These are phyloP conservation scores for Trichocladium uniseriatum DNA, from an alignment of 495 filamentous ascomycete genomes.

Conservation along the genomic window DNA sequence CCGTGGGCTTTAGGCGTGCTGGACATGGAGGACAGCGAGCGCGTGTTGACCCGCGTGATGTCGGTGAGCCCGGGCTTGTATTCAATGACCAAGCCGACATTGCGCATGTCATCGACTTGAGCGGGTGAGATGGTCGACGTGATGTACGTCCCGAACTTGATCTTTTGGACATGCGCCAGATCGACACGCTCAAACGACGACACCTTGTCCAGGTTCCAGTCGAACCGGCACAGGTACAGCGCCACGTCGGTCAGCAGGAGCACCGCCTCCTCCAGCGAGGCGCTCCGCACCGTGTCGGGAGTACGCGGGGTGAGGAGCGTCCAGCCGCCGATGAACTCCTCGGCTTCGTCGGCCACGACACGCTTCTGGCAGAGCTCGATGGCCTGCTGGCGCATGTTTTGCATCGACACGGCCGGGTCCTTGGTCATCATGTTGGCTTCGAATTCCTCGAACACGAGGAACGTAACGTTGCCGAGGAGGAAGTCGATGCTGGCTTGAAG, in stretches of 20 bases:
- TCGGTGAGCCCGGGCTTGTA: constrained; percentile 61
- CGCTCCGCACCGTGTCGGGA: constrained; percentile 56
- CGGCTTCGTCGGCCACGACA: constrained; percentile 69
- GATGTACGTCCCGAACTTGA: constrained; percentile 79
- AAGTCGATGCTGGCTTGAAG: constrained; percentile 91
- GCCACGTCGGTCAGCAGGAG: constrained; percentile 77
- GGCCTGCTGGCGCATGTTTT: constrained; percentile 73
- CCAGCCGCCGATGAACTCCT: constrained; percentile 82
- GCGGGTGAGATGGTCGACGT: constrained; percentile 68
- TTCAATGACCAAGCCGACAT: constrained; percentile 71
- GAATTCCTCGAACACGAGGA: constrained; percentile 80
- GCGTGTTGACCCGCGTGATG: constrained; percentile 69
- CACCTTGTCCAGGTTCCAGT: constrained; percentile 90
- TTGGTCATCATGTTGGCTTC: constrained; percentile 77
- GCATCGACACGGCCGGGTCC: constrained; percentile 78
- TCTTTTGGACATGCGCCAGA: constrained; percentile 55
- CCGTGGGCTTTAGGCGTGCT: constrained; percentile 16
- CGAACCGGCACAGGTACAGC: constrained; percentile 79
- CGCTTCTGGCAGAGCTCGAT: constrained; percentile 80
- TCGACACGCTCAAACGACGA: constrained; percentile 81
- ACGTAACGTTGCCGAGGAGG: constrained; percentile 78
- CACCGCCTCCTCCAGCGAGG: constrained; percentile 75
- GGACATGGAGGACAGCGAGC: constrained; percentile 58
- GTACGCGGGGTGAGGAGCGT: constrained; percentile 49
- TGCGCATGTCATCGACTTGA: constrained; percentile 65